Evolutionary conservation across 1,139 yeast species (phyloP).

Genomic region (Pichiaceae sp.): DNA sequence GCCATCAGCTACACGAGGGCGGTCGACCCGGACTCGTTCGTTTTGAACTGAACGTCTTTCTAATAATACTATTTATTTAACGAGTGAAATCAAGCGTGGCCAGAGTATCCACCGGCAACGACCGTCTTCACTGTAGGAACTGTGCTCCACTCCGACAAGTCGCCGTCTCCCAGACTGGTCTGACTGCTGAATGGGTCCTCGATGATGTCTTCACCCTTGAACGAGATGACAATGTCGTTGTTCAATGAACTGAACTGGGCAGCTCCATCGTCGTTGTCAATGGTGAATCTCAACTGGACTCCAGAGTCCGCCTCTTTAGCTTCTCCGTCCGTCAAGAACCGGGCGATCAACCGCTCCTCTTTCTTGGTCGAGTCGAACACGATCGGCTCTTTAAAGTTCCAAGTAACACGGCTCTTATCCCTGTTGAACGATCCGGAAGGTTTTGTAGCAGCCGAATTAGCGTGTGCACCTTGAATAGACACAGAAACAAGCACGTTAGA

Average conservation of each 20-base stretch:
- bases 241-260: conserved; percentile 10
- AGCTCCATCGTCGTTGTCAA: conserved; percentile 24
- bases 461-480: conserved; percentile 34
- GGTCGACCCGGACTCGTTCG: conserved; percentile 39
- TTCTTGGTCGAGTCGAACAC: conserved; percentile 27
- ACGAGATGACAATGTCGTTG: conserved; percentile 11
- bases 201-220: conserved; percentile 11
- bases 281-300: conserved; percentile 54
- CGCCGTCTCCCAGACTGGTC: conserved; percentile 11
- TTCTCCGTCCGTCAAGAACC: conserved; percentile 55
- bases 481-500: conserved; percentile 66
- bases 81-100: conserved; percentile 14
- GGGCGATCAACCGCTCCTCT: conserved; percentile 61
- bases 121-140: conserved; percentile 25
- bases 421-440: conserved; percentile 87
- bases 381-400: conserved; percentile 56
- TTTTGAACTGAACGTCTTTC: not conserved
- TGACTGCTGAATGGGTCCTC: conserved; percentile 24
- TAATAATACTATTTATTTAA: not conserved
- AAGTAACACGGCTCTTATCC: conserved; percentile 76
- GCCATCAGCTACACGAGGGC: conserved; percentile 54
- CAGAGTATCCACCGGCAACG: conserved; percentile 27
- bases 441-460: conserved; percentile 71
- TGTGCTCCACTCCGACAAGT: conserved; percentile 16
- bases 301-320: conserved; percentile 67